These are phyloP conservation scores for Coemansia sp. DNA, from an alignment of 192 early-diverging fungal species.

Conservation along the genomic window DNA sequence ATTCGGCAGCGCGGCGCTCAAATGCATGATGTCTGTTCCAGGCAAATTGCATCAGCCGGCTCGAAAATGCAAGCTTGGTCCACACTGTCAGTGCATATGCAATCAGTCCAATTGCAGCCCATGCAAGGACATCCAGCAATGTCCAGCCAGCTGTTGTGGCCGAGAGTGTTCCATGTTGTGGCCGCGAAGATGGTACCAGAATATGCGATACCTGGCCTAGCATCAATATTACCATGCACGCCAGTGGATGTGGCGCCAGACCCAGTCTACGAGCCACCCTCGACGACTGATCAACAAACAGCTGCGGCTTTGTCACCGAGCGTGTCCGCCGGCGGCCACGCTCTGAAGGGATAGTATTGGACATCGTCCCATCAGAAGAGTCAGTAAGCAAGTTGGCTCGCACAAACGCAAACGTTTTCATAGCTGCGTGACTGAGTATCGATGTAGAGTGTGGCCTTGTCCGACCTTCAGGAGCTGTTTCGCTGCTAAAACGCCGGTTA, in stretches of 20 bases:
- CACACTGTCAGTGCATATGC: constrained; percentile 60
- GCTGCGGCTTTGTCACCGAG: constrained; percentile 39
- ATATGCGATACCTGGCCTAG: constrained; percentile 41
- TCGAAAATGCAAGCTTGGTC: constrained; percentile 76
- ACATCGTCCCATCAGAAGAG: background rate
- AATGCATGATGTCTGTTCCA: constrained; percentile 63
- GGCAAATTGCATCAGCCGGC: constrained; percentile 71
- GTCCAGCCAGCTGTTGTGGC: constrained; percentile 18
- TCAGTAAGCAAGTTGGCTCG: constrained; percentile 11
- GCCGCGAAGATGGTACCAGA: constrained; percentile 24
- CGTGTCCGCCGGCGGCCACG: constrained; percentile 28
- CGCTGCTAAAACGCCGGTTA: background rate
- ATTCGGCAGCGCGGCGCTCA: constrained; percentile 32
- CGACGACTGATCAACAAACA: constrained; percentile 51
- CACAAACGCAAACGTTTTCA: constrained; percentile 28
- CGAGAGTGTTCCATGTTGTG: constrained; percentile 2
- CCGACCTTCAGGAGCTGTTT: background rate
- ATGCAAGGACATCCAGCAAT: constrained; percentile 50
- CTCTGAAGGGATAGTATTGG: constrained; percentile 2
- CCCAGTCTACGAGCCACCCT: constrained; percentile 52
- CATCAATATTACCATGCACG: constrained; percentile 50
- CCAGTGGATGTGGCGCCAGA: constrained; percentile 49
- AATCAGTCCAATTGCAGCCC: constrained; percentile 46
- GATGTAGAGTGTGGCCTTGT: constrained; percentile 31
- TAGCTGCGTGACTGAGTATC: constrained; percentile 25